Evolutionary conservation across 192 early-diverging fungal genomes (phyloP), one percentile per base, ranked within the genome.

Genomic region (Mortierella hygrophila): DNA sequence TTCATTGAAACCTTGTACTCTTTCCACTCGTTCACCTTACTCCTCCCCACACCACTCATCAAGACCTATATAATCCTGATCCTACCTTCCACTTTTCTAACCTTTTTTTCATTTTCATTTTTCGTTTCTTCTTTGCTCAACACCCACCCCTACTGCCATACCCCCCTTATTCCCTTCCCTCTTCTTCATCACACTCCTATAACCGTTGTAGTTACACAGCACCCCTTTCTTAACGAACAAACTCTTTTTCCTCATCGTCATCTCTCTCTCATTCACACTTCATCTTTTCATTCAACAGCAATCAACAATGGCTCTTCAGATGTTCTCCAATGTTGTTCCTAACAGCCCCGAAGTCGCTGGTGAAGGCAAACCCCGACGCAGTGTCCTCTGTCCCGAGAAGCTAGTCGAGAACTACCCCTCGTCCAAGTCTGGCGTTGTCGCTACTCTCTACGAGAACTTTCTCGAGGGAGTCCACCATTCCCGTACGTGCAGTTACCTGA

Each of bases 331-430:
- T 7, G 91, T 91, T 46, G 89, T 90, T 1, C 78, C 90, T 35
- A 85, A 85, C 42, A 89, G 90, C 42, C 90, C 91, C 6, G 85
- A 89, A 9, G 71, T 92, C 78, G 55, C 88, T 5, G 94, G 94
- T n/a, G 93, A 94, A 72, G 89, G 89, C 18, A 85, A 87, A 47
- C 90, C 90, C 57, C 86, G 91, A 10, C 87, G 90, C 26, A 89
- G 93, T 77, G 79, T 89, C 60, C 82, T 88, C 49, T 90, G 86
- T 40, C 87, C 88, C 37, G 90, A 92, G 26, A 85, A 82, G 29
- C 88, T 95, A 32, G 68, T 92, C 37, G 65, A 57, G 38, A 89
- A 91, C 82, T 93, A 93, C n/a, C 81, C 88, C 9, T 82, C 81
- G 4, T 16, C 40, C 80, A 75, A 75, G 72, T 4, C 69, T 42